Base-by-base conservation (phyloP, 1,139 yeast species). In the Yamadazyma aaseri region DNA sequence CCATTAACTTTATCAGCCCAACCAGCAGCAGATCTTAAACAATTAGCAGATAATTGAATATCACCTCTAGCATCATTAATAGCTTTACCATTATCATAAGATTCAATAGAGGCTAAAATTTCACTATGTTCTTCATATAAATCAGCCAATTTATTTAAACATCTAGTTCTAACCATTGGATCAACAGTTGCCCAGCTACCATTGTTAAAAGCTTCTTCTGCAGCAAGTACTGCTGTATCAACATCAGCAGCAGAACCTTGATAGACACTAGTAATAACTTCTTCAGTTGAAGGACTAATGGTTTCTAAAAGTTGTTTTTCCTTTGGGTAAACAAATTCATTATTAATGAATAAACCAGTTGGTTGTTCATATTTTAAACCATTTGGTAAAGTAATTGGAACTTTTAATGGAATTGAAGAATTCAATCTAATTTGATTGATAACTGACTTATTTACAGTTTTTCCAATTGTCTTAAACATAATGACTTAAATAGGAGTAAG, bases 1-100 rank as follows among this genome's bases (percentile, higher is more conserved):
- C 95, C 95, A 39, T 70, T 73, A 38, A 83, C 59, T 63, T 86
- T 86, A 60, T 86, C 95, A 35, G 90, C 83, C 79, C 84, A 84
- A 22, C 95, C 94, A 36, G 90, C 95, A 53, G 79, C 81, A 55
- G 85, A 83, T 57, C 82, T 73, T 60, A 81, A 66, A 51, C 77
- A 79, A 43, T 69, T 71, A 44, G 80, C 73, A 38, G 81, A 66
- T 48, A 81, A 75, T n/a, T 62, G 73, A 33, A 86, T 72, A 55
- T 86, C 95, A 35, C 65, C 65, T 49, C 61, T 54, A 22, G 67
- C 53, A 55, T 73, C 72, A 39, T 67, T 65, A 50, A 81, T 66
- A 34, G 89, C 81, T 63, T 85, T 85, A 59, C 95, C 95, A 44
- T 85, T 82, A 56, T 85, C 94, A 61, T 82, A 70, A 20, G 90